Evolutionary conservation across 768 basidiomycete species (phyloP).

Genomic region (Rhizopogon vinicolor): DNA sequence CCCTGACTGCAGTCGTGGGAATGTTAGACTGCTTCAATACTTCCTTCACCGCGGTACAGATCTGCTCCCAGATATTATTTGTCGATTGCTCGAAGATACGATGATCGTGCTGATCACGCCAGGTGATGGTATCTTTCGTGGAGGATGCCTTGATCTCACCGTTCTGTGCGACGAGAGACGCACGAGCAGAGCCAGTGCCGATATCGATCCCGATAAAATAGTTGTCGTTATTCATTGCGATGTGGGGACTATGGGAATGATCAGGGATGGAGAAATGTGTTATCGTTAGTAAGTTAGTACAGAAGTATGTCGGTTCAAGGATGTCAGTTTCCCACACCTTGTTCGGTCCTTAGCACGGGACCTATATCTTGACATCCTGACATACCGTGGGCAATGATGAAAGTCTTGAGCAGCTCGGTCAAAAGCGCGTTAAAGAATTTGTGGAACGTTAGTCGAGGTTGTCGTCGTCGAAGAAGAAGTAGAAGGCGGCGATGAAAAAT

Average conservation of each 20-base stretch:
- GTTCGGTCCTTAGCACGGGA: background rate
- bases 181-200: conserved; percentile 92
- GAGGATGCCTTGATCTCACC: conserved; percentile 76
- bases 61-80: conserved; percentile 76
- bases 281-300: background rate
- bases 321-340: background rate
- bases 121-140: conserved; percentile 79
- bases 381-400: background rate
- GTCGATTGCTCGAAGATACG: conserved; percentile 97
- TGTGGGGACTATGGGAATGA: background rate
- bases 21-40: conserved; percentile 59
- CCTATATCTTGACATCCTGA: background rate
- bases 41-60: conserved; percentile 55
- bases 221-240: conserved; percentile 31
- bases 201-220: conserved; percentile 80
- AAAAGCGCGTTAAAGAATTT: background rate
- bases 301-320: too few species aligned
- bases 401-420: background rate
- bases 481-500: background rate
- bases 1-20: conserved; percentile 62
- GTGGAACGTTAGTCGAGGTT: background rate
- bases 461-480: background rate
- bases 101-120: conserved; percentile 79
- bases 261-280: conserved; percentile 1
- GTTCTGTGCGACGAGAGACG: conserved; percentile 64